Evolutionary conservation across 2,329 filamentous ascomycete genomes (phyloP), one percentile per base, ranked within the genome.

Genomic region (Zymoseptoria ardabiliae): DNA sequence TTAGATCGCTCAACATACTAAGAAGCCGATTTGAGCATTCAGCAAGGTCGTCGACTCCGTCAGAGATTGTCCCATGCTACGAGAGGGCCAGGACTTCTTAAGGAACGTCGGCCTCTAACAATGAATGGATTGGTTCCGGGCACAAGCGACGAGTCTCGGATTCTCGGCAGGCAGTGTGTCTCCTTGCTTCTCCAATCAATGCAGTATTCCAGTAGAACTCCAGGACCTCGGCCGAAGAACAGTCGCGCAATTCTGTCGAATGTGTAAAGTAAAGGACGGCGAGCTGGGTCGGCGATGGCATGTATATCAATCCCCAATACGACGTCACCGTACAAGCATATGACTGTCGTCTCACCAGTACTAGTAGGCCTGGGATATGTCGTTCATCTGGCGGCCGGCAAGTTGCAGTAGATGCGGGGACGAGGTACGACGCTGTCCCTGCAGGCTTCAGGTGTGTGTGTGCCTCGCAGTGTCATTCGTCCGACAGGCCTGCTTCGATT

Each of bases 1-100:
- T 53, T 25, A n/a, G 7, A 1, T 28, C 25, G 25, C 2, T 17
- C 13, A 17, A 53, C 61, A 68, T 73, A 80, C 78, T 63, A 80
- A 67, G 60, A 80, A 79, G 57, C 77, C 76, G 55, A 80, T 78
- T 62, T 78, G 75, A 50, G 78, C 76, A 68, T 75, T 79, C 58
- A 80, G 69, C 60, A 80, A 65, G 41, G 74, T 77, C 68, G 75
- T 72, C 52, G 78, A 80, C 28, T 70, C 68, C 8, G 60, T 41
- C 49, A 69, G 60, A 30, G 61, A 64, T 30, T 64, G 60, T 48
- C 66, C 64, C 67, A 69, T 69, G 9, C 48, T 45, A 45, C 35
- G 35, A 45, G 35, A 45, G 6, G 13, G 4, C 35, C 13, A n/a
- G 13, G 17, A 28, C 25, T 28, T 13, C 4, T 5, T n/a, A 13